Evolutionary conservation across 495 filamentous ascomycete genomes (phyloP), one percentile per base, ranked within the genome.

Genomic region (Emericellopsis terricola): DNA sequence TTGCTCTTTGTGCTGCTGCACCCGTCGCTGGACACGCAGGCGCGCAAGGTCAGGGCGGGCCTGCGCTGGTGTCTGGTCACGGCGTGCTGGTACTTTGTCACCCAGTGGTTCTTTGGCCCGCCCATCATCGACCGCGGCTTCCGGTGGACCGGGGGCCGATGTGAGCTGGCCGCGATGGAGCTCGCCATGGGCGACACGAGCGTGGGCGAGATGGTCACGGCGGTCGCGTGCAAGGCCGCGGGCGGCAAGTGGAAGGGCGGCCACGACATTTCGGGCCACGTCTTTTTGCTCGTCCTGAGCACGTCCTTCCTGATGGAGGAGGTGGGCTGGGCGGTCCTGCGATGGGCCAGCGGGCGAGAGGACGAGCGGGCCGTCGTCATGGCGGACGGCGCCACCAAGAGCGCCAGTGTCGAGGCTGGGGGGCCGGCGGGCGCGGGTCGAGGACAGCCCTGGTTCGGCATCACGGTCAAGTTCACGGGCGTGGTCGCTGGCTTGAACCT

Each of bases 21-120:
- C 41, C 63, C 72, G 0, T 50, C 59, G 0, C 54, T 65, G 10
- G 37, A 43, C 6, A 26, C 48, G 7, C 30, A 50, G 33, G 45
- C 43, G 36, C 47, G 50, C n/a, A 46, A 60, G 9, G 35, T 65
- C 0, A 59, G 68, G 26, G 81, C 75, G 0, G 27, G 55, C 6
- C 28, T 74, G 8, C 61, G 89, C 2, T 96, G 83, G 67, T 56
- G 41, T 3, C 51, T 81, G 5, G 73, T 80, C 0, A 89, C 83
- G 4, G 30, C 50, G 2, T 80, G 71, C 58, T 92, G 83, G 83
- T 64, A 77, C 17, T 49, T 71, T 13, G 69, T 81, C 13, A 97
- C 91, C 43, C 89, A 94, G 60, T 94, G 87, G 89, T 94, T 76
- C 50, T 93, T 97, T 44, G 89, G 89, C 0, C 74, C 89, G 15